Evolutionary conservation across 2,329 filamentous ascomycete genomes (phyloP), one percentile per base, ranked within the genome.

Genomic region (Nemania bipapillata): DNA sequence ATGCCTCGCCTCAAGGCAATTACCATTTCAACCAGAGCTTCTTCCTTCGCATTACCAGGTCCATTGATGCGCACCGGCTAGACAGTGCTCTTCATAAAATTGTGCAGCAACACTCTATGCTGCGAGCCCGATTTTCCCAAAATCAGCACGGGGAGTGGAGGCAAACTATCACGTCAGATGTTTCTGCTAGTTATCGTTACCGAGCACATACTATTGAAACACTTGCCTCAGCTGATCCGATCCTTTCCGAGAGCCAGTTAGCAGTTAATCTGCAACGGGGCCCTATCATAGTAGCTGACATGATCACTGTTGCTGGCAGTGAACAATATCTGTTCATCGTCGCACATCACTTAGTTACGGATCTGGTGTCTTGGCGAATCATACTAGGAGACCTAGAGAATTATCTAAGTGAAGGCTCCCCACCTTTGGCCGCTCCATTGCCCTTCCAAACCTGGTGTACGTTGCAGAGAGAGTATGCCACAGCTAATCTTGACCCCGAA

Each of bases 1-100:
- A n/a, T n/a, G n/a, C n/a, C n/a, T n/a, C n/a, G n/a, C n/a, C n/a
- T 84, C 63, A 63, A 78, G 62, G 42, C 66, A 74, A 80, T 20
- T 79, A 80, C 32, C 83, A 62, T 30, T 65, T 66, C 37, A 66
- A 69, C 28, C 52, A 65, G 45, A 65, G 60, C 50, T 26, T 22
- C 7, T 45, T 45, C 12, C 54, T 60, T 2, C 42, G 42, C 6
- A 45, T 20, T 7, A 45, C 6, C n/a, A 4, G 22, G 12, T 9
- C 30, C 9, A 49, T 20, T 15, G 8, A 12, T 4, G 20, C 26
- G 9, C 40, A 53, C 9, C 8, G 2, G 47, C 11, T 57, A 11
- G 9, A 30, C 5, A 26, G 9, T n/a, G 66, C 61, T 9, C 37
- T 69, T 28, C 2, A 26, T 17, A 2, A 12, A 0, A 28, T 69